Evolutionary conservation across 129 eudicot species (phyloP), one percentile per base, ranked within the genome.

Genomic region (Chrysanthemum makinoi): DNA sequence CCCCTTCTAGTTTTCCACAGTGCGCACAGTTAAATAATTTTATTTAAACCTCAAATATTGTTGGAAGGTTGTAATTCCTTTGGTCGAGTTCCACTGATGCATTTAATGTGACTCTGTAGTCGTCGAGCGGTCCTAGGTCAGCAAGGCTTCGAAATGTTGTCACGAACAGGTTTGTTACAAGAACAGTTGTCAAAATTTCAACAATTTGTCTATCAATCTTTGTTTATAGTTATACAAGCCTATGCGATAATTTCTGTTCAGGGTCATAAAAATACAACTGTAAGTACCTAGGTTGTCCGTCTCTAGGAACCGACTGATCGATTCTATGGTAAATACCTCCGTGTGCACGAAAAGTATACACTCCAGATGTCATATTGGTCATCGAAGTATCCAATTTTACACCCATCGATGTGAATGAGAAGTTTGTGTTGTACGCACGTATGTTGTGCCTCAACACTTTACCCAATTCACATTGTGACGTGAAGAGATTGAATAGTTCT

Each of bases 361-460:
- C 60, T 54, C 60, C 60, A 54, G 64, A 58, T 18, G 64, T 58
- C 35, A 58, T 58, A 58, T 58, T 22, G 33, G 64, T 58, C 33
- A 20, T 58, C 6, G 64, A 12, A 18, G 16, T 6, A 58, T 58
- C 64, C 1, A 22, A 58, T 4, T 58, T 22, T 58, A 58, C 64
- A 20, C 64, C 33, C 33, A 59, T 59, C 3, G 64, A 59, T 20
- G 33, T 20, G 35, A 59, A 59, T 59, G 64, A 59, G 12, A 59
- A 18, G 11, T 59, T 59, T 2, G 39, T 59, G 64, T 59, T 59
- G 26, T 55, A 55, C 3, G 61, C 11, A 55, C 22, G 26, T 55
- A 16, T 55, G 61, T 55, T 55, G 61, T 59, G 33, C 35, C 64
- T 59, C 0, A 59, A 59, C 11, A 14, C 10, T 59, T 19, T 10